These are phyloP conservation scores for Phaseolus lunatus DNA, from an alignment of 306 rosid genomes.

Conservation along the genomic window DNA sequence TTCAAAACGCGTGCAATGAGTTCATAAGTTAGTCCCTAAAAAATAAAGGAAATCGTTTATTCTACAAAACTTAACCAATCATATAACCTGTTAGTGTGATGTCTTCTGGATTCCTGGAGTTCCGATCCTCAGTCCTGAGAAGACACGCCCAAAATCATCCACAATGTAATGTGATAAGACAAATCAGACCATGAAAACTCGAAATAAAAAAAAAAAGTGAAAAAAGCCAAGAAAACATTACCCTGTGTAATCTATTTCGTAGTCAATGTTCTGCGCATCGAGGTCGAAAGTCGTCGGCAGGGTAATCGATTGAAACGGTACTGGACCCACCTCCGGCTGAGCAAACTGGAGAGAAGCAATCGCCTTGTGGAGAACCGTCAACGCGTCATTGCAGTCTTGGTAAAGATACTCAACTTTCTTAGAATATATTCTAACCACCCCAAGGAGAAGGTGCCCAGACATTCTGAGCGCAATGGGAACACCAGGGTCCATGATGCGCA, in stretches of 20 bases:
- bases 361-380: conserved; percentile 58
- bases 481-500: conserved; percentile 84
- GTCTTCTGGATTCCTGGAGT: conserved; percentile 67
- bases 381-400: conserved; percentile 63
- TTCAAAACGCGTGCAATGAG: not conserved
- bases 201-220: not conserved
- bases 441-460: conserved; percentile 85
- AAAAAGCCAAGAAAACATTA: conserved; percentile 34
- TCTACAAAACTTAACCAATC: not conserved
- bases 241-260: conserved; percentile 48
- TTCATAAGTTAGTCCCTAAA: not conserved
- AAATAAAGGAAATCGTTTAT: not conserved
- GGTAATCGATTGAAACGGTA: conserved; percentile 73
- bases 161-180: not conserved
- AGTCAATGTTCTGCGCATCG: conserved; percentile 61
- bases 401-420: conserved; percentile 80
- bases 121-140: conserved; percentile 61
- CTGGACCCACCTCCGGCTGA: conserved; percentile 73
- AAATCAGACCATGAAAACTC: not conserved
- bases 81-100: conserved; percentile 72
- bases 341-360: conserved; percentile 57
- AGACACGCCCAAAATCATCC: conserved; percentile 29
- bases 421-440: conserved; percentile 88
- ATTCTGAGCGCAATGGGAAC: conserved; percentile 88
- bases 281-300: conserved; percentile 73